Percentiles rank a stretch among this genome's conserved stretches.
Conservation (phyloP, 192 early-diverging fungal species). For the Thoreauomyces humboldtii region DNA sequence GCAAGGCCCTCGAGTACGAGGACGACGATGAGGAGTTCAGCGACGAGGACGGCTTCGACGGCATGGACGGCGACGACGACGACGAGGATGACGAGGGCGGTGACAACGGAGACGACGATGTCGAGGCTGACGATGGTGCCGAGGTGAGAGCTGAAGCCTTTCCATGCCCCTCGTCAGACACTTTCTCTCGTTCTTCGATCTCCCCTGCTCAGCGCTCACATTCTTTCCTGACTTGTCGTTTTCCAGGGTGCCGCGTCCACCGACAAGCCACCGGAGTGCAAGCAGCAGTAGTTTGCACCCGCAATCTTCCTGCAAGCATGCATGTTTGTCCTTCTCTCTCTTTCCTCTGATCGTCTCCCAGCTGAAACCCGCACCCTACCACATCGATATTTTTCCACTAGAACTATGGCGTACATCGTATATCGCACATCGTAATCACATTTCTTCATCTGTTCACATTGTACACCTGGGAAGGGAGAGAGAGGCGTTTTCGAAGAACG, state of each 20-base stretch:
- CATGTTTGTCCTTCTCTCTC: neutral
- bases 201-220: neutral
- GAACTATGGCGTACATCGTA: neutral
- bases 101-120: conserved; percentile 62
- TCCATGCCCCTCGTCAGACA: too few relatives aligned
- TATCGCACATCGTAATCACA: neutral
- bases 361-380: neutral
- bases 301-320: too few relatives aligned
- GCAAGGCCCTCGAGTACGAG: conserved; percentile 89
- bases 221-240: neutral
- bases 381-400: neutral
- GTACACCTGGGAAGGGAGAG: neutral
- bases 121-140: conserved; percentile 38
- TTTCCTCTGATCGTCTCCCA: neutral
- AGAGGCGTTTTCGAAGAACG: neutral
- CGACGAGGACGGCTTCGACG: conserved; percentile 23
- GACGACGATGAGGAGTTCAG: conserved; percentile 57
- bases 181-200: too few relatives aligned
- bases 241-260: conserved; percentile 25
- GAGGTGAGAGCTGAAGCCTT: too few relatives aligned
- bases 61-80: conserved; percentile 52
- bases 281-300: conserved; percentile 61
- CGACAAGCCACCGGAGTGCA: conserved; percentile 50
- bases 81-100: conserved; percentile 58
- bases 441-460: neutral